Conservation (phyloP, 2,329 filamentous ascomycete species). For the Tolypocladium ovalisporum region DNA sequence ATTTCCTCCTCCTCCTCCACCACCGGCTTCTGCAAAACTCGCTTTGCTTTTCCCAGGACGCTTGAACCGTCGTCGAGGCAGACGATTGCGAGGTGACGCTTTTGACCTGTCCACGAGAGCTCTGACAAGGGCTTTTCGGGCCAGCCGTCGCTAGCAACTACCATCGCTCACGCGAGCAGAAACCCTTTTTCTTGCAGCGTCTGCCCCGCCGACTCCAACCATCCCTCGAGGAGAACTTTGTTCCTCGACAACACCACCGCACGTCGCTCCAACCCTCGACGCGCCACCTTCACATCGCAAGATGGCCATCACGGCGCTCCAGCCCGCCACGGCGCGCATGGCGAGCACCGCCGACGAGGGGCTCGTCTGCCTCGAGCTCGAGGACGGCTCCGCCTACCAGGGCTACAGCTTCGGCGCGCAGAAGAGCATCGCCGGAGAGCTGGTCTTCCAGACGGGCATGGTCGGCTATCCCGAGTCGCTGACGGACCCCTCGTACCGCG, state of each 20-base stretch:
- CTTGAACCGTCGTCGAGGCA: slow-evolving; percentile 15
- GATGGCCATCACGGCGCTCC: slow-evolving; percentile 26
- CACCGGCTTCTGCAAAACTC: not conserved
- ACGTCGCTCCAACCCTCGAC: not conserved
- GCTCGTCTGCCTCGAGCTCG: slow-evolving; percentile 78
- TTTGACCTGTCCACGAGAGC: slow-evolving; percentile 23
- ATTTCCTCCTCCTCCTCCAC: not conserved
- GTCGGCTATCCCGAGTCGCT: slow-evolving; percentile 95
- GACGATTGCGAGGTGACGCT: slow-evolving; percentile 25
- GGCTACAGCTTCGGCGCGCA: slow-evolving; percentile 94
- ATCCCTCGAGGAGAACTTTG: not conserved
- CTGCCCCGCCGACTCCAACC: slow-evolving; percentile 15
- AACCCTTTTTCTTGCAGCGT: slow-evolving; percentile 9
- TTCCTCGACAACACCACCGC: not conserved
- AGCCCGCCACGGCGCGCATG: slow-evolving; percentile 52
- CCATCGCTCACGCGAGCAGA: slow-evolving; percentile 11
- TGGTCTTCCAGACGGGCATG: slow-evolving; percentile 99
- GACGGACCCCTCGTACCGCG: slow-evolving; percentile 78
- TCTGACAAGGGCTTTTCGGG: slow-evolving; percentile 28
- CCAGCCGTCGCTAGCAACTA: slow-evolving; percentile 21
- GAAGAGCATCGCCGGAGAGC: slow-evolving; percentile 89
- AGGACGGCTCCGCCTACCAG: slow-evolving; percentile 84
- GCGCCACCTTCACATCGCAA: not conserved
- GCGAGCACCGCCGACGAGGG: slow-evolving; percentile 42
- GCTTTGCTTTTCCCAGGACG: not conserved